Evolutionary conservation across 1,284 basidiomycete species (phyloP).

Genomic region (Malassezia furfur): DNA sequence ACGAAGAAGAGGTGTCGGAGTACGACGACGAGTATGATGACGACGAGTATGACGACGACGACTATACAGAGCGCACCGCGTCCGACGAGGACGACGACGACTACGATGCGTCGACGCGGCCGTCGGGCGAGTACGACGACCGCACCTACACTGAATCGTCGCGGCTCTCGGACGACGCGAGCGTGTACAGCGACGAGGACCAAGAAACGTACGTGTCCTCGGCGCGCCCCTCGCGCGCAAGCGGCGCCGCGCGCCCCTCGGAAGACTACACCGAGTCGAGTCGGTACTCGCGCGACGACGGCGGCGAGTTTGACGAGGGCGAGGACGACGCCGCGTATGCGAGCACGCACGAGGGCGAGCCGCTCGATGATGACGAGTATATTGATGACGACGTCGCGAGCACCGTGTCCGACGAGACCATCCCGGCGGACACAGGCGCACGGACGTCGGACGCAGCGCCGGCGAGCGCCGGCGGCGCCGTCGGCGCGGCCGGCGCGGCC

Average conservation of each 20-base stretch:
- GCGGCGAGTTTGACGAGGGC: background rate
- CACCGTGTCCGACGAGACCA: slow-evolving; percentile 1
- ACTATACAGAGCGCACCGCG: background rate
- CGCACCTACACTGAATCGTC: background rate
- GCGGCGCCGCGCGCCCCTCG: background rate
- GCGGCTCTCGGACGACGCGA: background rate
- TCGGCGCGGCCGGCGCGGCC: background rate
- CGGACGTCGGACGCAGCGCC: background rate
- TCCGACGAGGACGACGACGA: slow-evolving; percentile 8
- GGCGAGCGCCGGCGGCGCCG: background rate
- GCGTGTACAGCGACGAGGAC: background rate
- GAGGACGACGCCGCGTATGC: background rate
- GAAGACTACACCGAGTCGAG: background rate
- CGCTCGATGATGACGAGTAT: slow-evolving; percentile 7
- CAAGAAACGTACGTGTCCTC: background rate
- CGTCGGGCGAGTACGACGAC: background rate
- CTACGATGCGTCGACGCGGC: slow-evolving; percentile 7
- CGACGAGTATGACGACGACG: slow-evolving; percentile 4
- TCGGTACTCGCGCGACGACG: background rate
- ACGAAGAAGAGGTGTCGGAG: background rate
- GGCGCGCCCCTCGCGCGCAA: background rate
- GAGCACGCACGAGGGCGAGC: background rate
- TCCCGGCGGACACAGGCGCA: background rate
- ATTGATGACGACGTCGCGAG: slow-evolving; percentile 3
- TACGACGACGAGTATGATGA: slow-evolving; percentile 3